These are phyloP conservation scores for Trichosporon coremiiforme DNA, from an alignment of 1,284 basidiomycete genomes.

Conservation along the genomic window DNA sequence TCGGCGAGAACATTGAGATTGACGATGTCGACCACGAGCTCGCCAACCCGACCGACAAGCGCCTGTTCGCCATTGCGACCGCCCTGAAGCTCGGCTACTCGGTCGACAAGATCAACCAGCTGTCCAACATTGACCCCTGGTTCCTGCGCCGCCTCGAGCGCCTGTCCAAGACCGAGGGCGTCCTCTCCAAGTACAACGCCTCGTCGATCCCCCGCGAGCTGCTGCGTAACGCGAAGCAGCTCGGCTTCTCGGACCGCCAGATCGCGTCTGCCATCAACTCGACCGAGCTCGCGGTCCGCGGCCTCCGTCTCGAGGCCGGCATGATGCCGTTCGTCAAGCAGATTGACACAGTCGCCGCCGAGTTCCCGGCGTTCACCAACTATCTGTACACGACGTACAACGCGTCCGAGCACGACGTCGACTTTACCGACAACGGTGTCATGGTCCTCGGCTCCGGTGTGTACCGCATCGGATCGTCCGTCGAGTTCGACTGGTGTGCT, in stretches of 20 bases:
- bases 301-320: slow-evolving; percentile 75
- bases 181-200: slow-evolving; percentile 67
- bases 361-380: slow-evolving; percentile 98
- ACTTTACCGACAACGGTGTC: slow-evolving; percentile 86
- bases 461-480: slow-evolving; percentile 97
- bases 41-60: slow-evolving; percentile 69
- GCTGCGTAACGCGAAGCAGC: slow-evolving; percentile 85
- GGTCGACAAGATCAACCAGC: slow-evolving; percentile 93
- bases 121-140: slow-evolving; percentile 98
- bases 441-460: slow-evolving; percentile 98
- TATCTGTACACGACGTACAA: slow-evolving; percentile 99
- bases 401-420: slow-evolving; percentile 85
- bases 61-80: slow-evolving; percentile 93
- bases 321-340: slow-evolving; percentile 96
- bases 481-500: slow-evolving; percentile 99
- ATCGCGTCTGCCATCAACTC: slow-evolving; percentile 72
- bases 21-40: slow-evolving; percentile 83
- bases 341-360: slow-evolving; percentile 97
- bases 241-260: slow-evolving; percentile 94
- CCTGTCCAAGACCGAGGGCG: slow-evolving; percentile 77
- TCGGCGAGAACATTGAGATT: slow-evolving; percentile 69
- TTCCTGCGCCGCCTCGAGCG: slow-evolving; percentile 87
- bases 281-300: slow-evolving; percentile 65
- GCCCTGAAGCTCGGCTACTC: slow-evolving; percentile 93
- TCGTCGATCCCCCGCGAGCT: slow-evolving; percentile 67